Evolutionary conservation across 805 yeast genomes (phyloP).

Genomic region (Barnettozyma vustinii): DNA sequence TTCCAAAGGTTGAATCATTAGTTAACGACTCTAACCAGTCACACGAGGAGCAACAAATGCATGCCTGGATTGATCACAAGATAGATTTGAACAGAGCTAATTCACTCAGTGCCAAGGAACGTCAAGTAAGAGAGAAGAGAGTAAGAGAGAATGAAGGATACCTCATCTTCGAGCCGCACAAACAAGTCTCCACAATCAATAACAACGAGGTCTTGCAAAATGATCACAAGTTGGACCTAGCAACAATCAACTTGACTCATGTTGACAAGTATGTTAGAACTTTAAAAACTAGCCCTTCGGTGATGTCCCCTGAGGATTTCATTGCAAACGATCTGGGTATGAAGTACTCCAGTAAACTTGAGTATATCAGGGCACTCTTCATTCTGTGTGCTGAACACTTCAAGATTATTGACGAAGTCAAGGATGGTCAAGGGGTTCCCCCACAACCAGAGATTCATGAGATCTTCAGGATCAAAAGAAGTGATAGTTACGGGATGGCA

Average conservation of each 20-base stretch:
- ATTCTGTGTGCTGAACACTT: slow-evolving; percentile 58
- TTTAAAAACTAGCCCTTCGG: slow-evolving; percentile 25
- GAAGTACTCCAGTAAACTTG: slow-evolving; percentile 48
- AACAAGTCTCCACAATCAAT: slow-evolving; percentile 37
- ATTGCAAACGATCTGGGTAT: slow-evolving; percentile 48
- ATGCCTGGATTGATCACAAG: slow-evolving; percentile 46
- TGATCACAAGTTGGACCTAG: slow-evolving; percentile 25
- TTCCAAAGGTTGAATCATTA: slow-evolving; percentile 20
- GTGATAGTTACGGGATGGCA: slow-evolving; percentile 67
- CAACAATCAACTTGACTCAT: slow-evolving; percentile 30
- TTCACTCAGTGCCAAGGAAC: slow-evolving; percentile 62
- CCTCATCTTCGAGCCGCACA: slow-evolving; percentile 59
- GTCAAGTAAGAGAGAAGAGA: slow-evolving; percentile 62
- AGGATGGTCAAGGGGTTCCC: neutral
- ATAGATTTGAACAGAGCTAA: slow-evolving; percentile 68
- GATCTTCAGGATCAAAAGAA: slow-evolving; percentile 45
- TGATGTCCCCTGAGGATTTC: slow-evolving; percentile 49
- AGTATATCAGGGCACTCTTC: slow-evolving; percentile 60
- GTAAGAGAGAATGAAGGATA: slow-evolving; percentile 56
- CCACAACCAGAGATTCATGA: slow-evolving; percentile 33
- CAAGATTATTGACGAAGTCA: slow-evolving; percentile 30
- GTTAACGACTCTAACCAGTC: slow-evolving; percentile 17
- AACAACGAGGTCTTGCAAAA: slow-evolving; percentile 39
- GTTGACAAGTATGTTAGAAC: slow-evolving; percentile 40
- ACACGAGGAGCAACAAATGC: slow-evolving; percentile 36